Conservation (phyloP, 768 basidiomycete genomes). For the Lentinula edodes region DNA sequence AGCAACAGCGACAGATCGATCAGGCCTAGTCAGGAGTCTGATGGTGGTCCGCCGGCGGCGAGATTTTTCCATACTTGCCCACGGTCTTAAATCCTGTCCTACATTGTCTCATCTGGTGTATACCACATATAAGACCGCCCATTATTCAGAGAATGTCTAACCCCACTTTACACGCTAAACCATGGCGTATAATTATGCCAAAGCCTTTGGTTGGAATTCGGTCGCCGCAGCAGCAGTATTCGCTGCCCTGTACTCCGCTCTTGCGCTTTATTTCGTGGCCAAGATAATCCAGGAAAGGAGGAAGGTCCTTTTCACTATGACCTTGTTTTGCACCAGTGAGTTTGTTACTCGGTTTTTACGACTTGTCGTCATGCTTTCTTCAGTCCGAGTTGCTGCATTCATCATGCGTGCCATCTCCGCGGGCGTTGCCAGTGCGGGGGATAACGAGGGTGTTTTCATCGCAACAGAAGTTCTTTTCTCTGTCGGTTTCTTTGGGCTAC, state of each 20-base stretch:
- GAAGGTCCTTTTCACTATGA: slow-evolving; percentile 18
- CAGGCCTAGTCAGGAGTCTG: no score
- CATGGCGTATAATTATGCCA: slow-evolving; percentile 10
- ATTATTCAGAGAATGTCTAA: no score
- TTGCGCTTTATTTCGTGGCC: slow-evolving; percentile 16
- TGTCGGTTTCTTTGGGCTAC: slow-evolving; percentile 36
- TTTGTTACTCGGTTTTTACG: background rate
- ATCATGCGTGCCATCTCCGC: slow-evolving; percentile 31
- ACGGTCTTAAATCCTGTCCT: no score
- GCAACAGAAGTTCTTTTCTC: slow-evolving; percentile 32
- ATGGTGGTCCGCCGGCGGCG: no score
- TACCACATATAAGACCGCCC: no score
- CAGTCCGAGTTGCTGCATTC: slow-evolving; percentile 38
- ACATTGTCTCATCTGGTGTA: no score
- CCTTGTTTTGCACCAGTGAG: slow-evolving; percentile 23
- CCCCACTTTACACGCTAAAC: no score
- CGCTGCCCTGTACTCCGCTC: slow-evolving; percentile 19
- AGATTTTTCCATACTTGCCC: no score
- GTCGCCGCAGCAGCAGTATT: slow-evolving; percentile 19
- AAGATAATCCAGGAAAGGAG: slow-evolving; percentile 15
- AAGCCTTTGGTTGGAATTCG: slow-evolving; percentile 13
- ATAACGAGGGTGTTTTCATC: slow-evolving; percentile 26
- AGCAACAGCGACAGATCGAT: no score
- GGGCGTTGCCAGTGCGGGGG: slow-evolving; percentile 22
- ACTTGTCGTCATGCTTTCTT: background rate